A percentile compares a stretch with the other conserved stretches of the same genome.
Conservation (phyloP, 1,284 basidiomycete species). For the Cutaneotrichosporon daszewskae region DNA sequence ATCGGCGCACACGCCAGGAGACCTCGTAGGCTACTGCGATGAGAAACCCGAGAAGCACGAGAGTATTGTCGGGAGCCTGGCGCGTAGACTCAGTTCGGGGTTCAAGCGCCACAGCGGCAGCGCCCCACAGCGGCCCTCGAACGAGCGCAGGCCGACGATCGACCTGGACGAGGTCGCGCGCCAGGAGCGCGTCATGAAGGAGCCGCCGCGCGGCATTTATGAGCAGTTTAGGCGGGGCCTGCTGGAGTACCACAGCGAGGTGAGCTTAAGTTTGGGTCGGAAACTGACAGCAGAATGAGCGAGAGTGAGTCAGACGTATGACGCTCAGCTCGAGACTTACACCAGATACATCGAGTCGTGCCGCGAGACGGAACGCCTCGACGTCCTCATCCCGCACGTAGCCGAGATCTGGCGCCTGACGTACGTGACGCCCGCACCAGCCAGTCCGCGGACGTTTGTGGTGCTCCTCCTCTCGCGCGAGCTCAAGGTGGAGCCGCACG, state of each 20-base stretch:
- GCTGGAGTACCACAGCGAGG: slow-evolving; percentile 28
- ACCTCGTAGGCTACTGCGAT: neutral
- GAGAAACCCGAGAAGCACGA: neutral
- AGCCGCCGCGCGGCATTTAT: slow-evolving; percentile 28
- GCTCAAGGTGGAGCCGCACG: slow-evolving; percentile 24
- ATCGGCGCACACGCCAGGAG: slow-evolving; percentile 4
- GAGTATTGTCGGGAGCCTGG: neutral
- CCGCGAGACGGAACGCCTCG: slow-evolving; percentile 39
- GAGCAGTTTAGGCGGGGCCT: slow-evolving; percentile 41
- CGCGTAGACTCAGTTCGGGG: neutral
- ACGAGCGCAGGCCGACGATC: slow-evolving; percentile 5
- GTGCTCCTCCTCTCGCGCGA: slow-evolving; percentile 37
- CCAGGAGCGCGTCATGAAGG: slow-evolving; percentile 27
- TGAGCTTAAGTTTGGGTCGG: neutral
- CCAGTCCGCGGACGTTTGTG: slow-evolving; percentile 43
- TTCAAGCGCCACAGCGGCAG: neutral
- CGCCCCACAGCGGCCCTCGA: neutral
- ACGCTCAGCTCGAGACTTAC: slow-evolving; percentile 23
- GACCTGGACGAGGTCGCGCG: slow-evolving; percentile 21
- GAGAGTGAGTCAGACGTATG: slow-evolving; percentile 11
- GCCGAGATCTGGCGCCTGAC: slow-evolving; percentile 46
- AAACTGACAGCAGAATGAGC: slow-evolving; percentile 16
- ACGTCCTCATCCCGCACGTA: slow-evolving; percentile 36
- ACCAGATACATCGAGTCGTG: slow-evolving; percentile 42
- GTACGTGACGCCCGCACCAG: slow-evolving; percentile 43